Conservation (phyloP, 306 rosid genomes). For the Pueraria montana region DNA sequence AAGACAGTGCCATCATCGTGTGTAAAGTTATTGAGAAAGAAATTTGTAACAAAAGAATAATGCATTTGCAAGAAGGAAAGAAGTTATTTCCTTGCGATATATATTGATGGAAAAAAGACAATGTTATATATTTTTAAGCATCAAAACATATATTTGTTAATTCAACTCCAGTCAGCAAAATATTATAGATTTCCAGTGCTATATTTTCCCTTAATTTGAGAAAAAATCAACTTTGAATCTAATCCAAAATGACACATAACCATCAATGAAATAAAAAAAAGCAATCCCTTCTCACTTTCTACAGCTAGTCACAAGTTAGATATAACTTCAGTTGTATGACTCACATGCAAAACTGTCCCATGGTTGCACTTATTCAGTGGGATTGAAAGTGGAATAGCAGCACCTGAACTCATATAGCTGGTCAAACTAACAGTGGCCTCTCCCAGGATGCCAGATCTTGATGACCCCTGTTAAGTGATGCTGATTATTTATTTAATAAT, state of each 20-base stretch:
- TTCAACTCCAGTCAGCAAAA: conserved; percentile 29
- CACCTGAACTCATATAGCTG: conserved; percentile 56
- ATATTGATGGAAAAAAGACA: conserved; percentile 18
- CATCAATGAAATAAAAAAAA: conserved; percentile 26
- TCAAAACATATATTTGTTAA: not conserved
- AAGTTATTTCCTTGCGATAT: conserved; percentile 11
- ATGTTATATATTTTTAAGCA: conserved; percentile 13
- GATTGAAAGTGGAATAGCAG: conserved; percentile 62
- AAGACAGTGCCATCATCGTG: conserved; percentile 24
- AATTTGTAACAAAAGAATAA: conserved; percentile 3
- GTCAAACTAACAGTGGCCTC: conserved; percentile 63
- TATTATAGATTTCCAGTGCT: not conserved
- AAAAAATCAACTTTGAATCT: conserved; percentile 9
- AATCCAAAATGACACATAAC: conserved; percentile 39
- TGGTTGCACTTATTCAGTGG: conserved; percentile 63
- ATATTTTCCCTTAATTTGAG: conserved; percentile 15
- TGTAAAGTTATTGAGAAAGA: conserved; percentile 9
- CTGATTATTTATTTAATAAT: conserved; percentile 24
- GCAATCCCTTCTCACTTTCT: conserved; percentile 16
- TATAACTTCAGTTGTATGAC: conserved; percentile 42
- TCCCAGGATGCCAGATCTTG: conserved; percentile 68
- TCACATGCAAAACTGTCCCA: conserved; percentile 66
- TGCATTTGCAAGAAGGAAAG: conserved; percentile 35
- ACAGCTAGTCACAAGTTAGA: conserved; percentile 30
- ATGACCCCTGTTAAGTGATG: conserved; percentile 60